Percentiles rank a stretch among this genome's conserved stretches.
phyloP scores from a whole-genome alignment of 371 early-diverging fungal species.

The Dichotomocladium elegans region DNA sequence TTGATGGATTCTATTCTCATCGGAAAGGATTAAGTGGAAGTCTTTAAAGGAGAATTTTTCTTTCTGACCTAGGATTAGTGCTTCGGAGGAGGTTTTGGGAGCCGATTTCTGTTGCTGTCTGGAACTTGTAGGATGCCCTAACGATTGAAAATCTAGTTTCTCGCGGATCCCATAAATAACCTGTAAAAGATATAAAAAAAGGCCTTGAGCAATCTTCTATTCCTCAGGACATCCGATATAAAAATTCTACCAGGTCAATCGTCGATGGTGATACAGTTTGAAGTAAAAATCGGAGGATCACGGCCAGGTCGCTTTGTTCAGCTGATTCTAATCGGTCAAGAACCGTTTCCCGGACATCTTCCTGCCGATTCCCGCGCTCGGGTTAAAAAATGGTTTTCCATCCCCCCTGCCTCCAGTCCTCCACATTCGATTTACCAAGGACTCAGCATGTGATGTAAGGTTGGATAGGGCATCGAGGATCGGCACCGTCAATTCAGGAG shows the following conservation, averaged over 20 bases:
- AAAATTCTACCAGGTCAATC: conserved; percentile 22
- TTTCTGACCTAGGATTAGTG: conserved; percentile 53
- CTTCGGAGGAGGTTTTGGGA: conserved; percentile 42
- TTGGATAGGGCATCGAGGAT: conserved; percentile 76
- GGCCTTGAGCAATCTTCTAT: not conserved
- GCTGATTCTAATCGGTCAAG: conserved; percentile 64
- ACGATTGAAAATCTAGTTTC: conserved; percentile 55
- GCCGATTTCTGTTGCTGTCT: no score
- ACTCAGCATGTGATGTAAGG: conserved; percentile 54
- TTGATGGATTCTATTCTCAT: conserved; percentile 69
- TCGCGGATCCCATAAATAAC: conserved; percentile 49
- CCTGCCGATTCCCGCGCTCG: conserved; percentile 18
- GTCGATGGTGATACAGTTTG: conserved; percentile 57
- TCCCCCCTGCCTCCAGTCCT: not conserved
- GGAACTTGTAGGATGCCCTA: conserved; percentile 33
- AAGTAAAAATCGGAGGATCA: conserved; percentile 68
- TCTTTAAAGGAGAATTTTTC: no score
- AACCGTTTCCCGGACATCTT: conserved; percentile 55
- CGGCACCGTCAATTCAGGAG: conserved; percentile 62
- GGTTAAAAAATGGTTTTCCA: not conserved
- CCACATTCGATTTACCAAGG: conserved; percentile 28
- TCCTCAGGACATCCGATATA: not conserved
- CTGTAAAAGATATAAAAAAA: conserved; percentile 9
- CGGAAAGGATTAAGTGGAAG: not conserved
- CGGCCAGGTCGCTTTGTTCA: conserved; percentile 65